Evolutionary conservation across 345 rosid genomes (phyloP).

Genomic region (Carallia pectinifolia): DNA sequence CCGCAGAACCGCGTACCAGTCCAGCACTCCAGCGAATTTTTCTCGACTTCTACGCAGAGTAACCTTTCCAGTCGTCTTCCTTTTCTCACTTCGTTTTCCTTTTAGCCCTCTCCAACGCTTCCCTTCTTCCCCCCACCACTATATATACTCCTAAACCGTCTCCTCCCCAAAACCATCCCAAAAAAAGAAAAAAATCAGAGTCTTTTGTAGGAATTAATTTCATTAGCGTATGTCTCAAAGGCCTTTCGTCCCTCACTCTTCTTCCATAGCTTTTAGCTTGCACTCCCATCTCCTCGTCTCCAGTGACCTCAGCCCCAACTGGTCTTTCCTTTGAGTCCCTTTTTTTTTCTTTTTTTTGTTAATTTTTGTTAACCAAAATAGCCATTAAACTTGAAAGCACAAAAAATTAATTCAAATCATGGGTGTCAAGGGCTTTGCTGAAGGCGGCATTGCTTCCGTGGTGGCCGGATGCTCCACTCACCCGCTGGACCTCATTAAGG

Average conservation of each 20-base stretch:
- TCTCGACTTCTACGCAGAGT: neutral
- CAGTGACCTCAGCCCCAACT: conserved; percentile 58
- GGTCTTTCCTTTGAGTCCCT: conserved; percentile 21
- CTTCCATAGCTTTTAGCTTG: conserved; percentile 54
- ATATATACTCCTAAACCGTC: neutral
- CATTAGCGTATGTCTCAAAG: conserved; percentile 75
- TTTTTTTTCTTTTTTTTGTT: too few relatives aligned
- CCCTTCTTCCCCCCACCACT: neutral
- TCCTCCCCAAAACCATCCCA: neutral
- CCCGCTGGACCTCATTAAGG: conserved; percentile 84
- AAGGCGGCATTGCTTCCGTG: conserved; percentile 73
- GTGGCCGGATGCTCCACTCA: conserved; percentile 82
- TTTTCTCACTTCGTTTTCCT: neutral
- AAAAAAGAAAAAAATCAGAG: neutral
- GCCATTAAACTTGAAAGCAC: neutral
- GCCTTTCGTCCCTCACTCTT: conserved; percentile 63
- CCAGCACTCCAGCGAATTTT: neutral
- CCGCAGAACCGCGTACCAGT: too few relatives aligned
- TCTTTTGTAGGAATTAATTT: neutral
- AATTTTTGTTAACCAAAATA: too few relatives aligned
- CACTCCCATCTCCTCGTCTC: conserved; percentile 71
- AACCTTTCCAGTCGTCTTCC: too few relatives aligned
- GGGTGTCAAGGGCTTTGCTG: conserved; percentile 80
- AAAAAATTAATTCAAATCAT: conserved; percentile 18
- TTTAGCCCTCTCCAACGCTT: neutral